These are phyloP conservation scores for Westerdykella aurantiaca DNA, from an alignment of 2,329 filamentous ascomycete species.

Conservation along the genomic window DNA sequence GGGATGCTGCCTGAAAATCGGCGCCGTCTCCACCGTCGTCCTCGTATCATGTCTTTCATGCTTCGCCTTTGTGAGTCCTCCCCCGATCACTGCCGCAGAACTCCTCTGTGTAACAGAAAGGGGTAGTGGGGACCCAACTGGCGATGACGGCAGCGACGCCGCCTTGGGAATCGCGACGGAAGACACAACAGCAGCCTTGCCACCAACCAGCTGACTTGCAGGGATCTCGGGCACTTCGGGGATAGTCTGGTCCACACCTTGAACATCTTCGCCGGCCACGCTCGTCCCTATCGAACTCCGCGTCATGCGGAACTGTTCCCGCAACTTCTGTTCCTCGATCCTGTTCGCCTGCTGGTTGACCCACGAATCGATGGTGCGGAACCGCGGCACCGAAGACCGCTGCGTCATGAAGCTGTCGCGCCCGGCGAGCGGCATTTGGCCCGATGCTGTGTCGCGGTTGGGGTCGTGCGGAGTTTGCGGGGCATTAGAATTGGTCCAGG, in stretches of 20 bases:
- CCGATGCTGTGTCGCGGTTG: constrained; percentile 20
- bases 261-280: background rate
- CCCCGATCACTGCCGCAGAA: background rate
- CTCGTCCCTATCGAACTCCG: constrained; percentile 13
- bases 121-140: background rate
- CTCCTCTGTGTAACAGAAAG: background rate
- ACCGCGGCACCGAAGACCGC: constrained; percentile 34
- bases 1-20: constrained; percentile 37
- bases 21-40: constrained; percentile 32
- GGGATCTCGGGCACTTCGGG: constrained; percentile 30
- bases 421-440: constrained; percentile 8
- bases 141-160: background rate
- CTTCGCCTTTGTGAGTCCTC: constrained; percentile 5
- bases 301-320: constrained; percentile 31
- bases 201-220: constrained; percentile 10
- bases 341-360: constrained; percentile 37
- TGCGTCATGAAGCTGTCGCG: constrained; percentile 35
- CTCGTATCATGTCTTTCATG: constrained; percentile 31
- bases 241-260: constrained; percentile 2
- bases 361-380: constrained; percentile 39
- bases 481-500: constrained; percentile 39
- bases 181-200: constrained; percentile 1
- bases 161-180: background rate
- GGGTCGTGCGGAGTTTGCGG: constrained; percentile 35
- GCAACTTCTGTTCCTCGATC: constrained; percentile 32